Percentiles rank a stretch among this genome's conserved stretches.
Evolutionary conservation across 352 stramenopile genomes (phyloP).

Genomic region (Phytophthora sojae): DNA sequence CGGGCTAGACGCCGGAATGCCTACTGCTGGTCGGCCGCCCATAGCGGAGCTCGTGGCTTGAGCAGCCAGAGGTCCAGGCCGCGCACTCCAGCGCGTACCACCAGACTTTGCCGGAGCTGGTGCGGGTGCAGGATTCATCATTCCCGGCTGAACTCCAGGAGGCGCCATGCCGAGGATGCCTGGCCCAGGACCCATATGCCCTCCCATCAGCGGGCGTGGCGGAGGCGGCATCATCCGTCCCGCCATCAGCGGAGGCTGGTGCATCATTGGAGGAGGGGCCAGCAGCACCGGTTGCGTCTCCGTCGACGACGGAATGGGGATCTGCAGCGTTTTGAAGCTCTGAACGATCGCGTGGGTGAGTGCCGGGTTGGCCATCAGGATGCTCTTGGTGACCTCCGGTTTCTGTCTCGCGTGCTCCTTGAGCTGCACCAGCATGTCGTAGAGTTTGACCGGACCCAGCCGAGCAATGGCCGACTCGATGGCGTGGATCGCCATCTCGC

Average conservation of each 20-base stretch:
- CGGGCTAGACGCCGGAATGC: constrained; percentile 31
- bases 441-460: constrained; percentile 80
- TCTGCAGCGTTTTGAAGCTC: constrained; percentile 87
- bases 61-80: constrained; percentile 54
- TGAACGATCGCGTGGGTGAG: constrained; percentile 88
- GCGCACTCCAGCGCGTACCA: constrained; percentile 72
- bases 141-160: constrained; percentile 23
- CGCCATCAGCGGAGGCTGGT: constrained; percentile 37
- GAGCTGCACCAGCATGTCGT: constrained; percentile 83
- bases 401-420: constrained; percentile 83
- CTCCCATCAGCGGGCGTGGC: constrained; percentile 41
- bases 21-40: constrained; percentile 27
- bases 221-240: constrained; percentile 49
- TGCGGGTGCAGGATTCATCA: constrained; percentile 33
- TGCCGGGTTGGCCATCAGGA: constrained; percentile 77
- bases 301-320: constrained; percentile 69
- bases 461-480: constrained; percentile 79
- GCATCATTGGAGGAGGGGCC: constrained; percentile 41
- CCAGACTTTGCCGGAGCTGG: constrained; percentile 52
- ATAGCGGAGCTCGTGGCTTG: constrained; percentile 38
- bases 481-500: constrained; percentile 80
- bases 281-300: constrained; percentile 68
- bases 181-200: constrained; percentile 36
- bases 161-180: constrained; percentile 63
- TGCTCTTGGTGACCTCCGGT: constrained; percentile 80